These are phyloP conservation scores for Xylogone sp. DNA, from an alignment of 2,329 filamentous ascomycete species.

Conservation along the genomic window DNA sequence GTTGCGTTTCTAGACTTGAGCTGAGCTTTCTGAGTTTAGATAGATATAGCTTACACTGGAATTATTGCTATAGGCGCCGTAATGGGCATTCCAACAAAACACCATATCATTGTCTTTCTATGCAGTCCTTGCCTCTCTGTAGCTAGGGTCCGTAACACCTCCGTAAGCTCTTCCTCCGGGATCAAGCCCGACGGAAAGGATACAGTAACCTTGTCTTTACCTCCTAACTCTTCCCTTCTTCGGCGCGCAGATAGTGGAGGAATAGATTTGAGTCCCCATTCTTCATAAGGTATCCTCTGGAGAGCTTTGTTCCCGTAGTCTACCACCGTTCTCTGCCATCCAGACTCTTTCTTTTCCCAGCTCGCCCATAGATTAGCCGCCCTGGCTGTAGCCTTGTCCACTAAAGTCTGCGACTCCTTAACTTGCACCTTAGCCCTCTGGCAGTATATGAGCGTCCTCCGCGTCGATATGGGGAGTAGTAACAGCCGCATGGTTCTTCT, in stretches of 20 bases:
- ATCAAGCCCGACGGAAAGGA: constrained; percentile 73
- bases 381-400: constrained; percentile 68
- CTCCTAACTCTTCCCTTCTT: constrained; percentile 58
- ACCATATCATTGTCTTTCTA: constrained; percentile 73
- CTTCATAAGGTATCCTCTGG: constrained; percentile 86
- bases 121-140: constrained; percentile 80
- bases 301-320: constrained; percentile 82
- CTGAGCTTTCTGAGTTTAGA: not conserved
- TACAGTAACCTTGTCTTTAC: constrained; percentile 65
- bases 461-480: constrained; percentile 87
- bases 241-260: constrained; percentile 71
- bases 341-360: constrained; percentile 81
- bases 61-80: constrained; percentile 78
- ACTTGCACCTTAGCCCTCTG: constrained; percentile 64
- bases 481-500: constrained; percentile 73
- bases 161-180: constrained; percentile 56
- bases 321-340: constrained; percentile 87
- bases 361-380: constrained; percentile 75
- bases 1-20: not conserved
- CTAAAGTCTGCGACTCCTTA: constrained; percentile 47
- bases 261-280: constrained; percentile 96
- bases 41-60: constrained; percentile 64
- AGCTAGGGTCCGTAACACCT: constrained; percentile 66
- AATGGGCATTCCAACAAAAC: constrained; percentile 77
- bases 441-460: constrained; percentile 88